Percentiles rank a stretch among this genome's conserved stretches.
These are phyloP conservation scores for Geosmithia putterillii DNA, from an alignment of 2,329 filamentous ascomycete species.

Conservation along the genomic window DNA sequence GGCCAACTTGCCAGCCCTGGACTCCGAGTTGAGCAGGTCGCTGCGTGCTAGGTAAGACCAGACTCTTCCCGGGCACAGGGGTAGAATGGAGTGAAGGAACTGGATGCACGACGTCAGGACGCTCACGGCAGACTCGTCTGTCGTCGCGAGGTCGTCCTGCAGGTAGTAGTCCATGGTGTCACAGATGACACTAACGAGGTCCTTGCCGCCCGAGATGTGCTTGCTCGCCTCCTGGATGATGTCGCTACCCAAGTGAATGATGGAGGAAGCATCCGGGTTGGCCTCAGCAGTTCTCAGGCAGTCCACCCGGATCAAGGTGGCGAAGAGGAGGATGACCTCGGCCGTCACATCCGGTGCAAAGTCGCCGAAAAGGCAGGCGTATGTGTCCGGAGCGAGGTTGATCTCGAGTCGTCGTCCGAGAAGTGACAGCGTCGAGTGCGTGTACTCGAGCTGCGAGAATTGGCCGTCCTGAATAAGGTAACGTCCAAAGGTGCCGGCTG, in stretches of 20 bases:
- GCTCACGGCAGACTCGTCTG: conserved; percentile 53
- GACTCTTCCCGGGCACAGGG: conserved; percentile 67
- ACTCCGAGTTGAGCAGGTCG: conserved; percentile 64
- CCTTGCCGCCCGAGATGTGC: conserved; percentile 46
- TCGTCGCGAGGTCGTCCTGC: conserved; percentile 41
- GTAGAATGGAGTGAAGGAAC: conserved; percentile 63
- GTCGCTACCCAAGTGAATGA: conserved; percentile 21
- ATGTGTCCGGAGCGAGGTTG: conserved; percentile 44
- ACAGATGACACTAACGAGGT: conserved; percentile 71
- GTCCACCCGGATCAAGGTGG: conserved; percentile 51
- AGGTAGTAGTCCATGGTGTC: conserved; percentile 68
- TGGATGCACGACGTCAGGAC: conserved; percentile 61
- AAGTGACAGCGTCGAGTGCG: conserved; percentile 69
- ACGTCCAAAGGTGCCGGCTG: conserved; percentile 51
- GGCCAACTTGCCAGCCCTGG: conserved; percentile 63
- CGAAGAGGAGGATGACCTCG: conserved; percentile 64
- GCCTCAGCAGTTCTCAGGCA: conserved; percentile 20
- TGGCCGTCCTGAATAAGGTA: conserved; percentile 70
- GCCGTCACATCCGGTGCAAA: conserved; percentile 50
- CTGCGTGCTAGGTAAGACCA: conserved; percentile 85
- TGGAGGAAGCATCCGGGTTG: conserved; percentile 10
- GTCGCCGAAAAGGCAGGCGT: conserved; percentile 36
- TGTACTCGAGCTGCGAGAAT: conserved; percentile 63
- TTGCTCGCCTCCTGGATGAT: conserved; percentile 43
- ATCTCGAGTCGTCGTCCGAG: conserved; percentile 66